Evolutionary conservation across 1,284 basidiomycete genomes (phyloP).

Genomic region (Malassezia vespertilionis): DNA sequence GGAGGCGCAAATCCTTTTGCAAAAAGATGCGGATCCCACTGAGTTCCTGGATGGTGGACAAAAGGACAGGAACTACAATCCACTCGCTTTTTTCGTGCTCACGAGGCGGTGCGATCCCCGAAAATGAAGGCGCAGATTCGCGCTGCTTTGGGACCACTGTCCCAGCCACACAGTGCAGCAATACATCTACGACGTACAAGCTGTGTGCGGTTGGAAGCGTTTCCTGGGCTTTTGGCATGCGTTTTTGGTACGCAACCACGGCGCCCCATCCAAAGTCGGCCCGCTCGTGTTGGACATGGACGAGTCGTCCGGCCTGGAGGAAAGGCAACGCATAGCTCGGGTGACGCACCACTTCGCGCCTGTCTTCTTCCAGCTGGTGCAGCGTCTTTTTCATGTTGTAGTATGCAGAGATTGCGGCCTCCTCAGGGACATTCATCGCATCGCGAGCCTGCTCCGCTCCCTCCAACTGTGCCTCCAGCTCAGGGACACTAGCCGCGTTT

Average conservation of each 20-base stretch:
- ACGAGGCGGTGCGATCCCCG: conserved; percentile 25
- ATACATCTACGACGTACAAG: conserved; percentile 86
- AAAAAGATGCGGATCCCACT: conserved; percentile 77
- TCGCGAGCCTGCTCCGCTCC: conserved; percentile 63
- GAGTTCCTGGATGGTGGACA: conserved; percentile 75
- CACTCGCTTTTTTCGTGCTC: conserved; percentile 52
- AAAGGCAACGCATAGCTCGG: conserved; percentile 87
- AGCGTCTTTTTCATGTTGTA: conserved; percentile 83
- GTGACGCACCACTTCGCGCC: conserved; percentile 82
- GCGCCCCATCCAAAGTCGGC: conserved; percentile 94
- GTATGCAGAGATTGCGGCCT: conserved; percentile 74
- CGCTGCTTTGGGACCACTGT: conserved; percentile 52
- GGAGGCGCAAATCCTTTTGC: conserved; percentile 74
- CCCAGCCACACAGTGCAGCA: conserved; percentile 67
- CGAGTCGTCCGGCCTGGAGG: conserved; percentile 78
- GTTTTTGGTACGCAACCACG: conserved; percentile 82
- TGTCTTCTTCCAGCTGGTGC: conserved; percentile 72
- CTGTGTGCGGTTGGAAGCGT: conserved; percentile 64
- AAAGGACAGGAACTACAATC: conserved; percentile 74
- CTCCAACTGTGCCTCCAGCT: conserved; percentile 71
- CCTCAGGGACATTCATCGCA: conserved; percentile 65
- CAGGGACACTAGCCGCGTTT: conserved; percentile 76
- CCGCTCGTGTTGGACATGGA: conserved; percentile 74
- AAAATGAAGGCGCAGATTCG: conserved; percentile 12
- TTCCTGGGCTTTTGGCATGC: conserved; percentile 50